Evolutionary conservation across 2,329 filamentous ascomycete genomes (phyloP).

Genomic region (Curvularia hawaiiensis): DNA sequence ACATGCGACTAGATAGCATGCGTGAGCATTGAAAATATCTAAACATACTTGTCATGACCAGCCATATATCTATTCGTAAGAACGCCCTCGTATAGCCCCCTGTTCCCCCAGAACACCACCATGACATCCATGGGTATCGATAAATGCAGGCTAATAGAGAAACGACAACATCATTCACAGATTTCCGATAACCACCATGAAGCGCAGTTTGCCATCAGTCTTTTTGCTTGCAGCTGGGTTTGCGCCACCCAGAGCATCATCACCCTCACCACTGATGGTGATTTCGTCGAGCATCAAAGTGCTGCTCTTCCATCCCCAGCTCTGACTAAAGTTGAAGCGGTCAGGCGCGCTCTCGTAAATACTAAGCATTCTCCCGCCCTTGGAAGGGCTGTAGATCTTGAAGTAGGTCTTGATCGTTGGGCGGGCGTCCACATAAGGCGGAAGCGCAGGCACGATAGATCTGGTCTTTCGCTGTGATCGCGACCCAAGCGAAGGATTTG

Average conservation of each 20-base stretch:
- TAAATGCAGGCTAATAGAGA: neutral
- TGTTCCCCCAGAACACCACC: neutral
- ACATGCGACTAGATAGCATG: neutral
- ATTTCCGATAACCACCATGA: slow-evolving; percentile 65
- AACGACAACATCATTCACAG: slow-evolving; percentile 19
- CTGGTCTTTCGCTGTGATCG: slow-evolving; percentile 26
- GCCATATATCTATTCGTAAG: neutral
- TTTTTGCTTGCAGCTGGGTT: slow-evolving; percentile 35
- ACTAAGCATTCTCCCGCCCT: slow-evolving; percentile 62
- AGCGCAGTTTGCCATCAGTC: slow-evolving; percentile 59
- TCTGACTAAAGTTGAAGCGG: slow-evolving; percentile 64
- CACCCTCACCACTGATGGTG: slow-evolving; percentile 26
- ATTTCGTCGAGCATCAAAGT: slow-evolving; percentile 61
- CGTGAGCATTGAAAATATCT: neutral
- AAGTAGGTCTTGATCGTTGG: slow-evolving; percentile 66
- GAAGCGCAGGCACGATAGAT: slow-evolving; percentile 49
- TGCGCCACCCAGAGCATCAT: slow-evolving; percentile 19
- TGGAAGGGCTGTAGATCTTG: slow-evolving; percentile 64
- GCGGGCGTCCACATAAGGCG: slow-evolving; percentile 60
- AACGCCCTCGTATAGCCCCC: neutral
- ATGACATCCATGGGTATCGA: neutral
- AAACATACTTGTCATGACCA: neutral
- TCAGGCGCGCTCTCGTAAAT: slow-evolving; percentile 65
- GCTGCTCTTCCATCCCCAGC: slow-evolving; percentile 66
- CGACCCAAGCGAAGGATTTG: slow-evolving; percentile 33